These are phyloP conservation scores for Nyctanthes arbortristis DNA, from an alignment of 257 asterid species.

Conservation along the genomic window DNA sequence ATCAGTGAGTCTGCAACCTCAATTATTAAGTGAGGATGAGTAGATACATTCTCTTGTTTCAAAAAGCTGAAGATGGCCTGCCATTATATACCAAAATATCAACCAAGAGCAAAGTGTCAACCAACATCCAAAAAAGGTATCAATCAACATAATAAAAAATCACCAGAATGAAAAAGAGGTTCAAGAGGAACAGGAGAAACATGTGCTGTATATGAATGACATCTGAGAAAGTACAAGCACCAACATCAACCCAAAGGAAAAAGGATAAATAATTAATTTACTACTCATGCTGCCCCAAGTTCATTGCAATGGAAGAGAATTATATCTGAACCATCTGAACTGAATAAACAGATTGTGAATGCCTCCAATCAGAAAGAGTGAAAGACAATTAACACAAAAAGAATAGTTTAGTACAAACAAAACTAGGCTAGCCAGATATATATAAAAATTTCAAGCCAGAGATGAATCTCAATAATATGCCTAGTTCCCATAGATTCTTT, in stretches of 20 bases:
- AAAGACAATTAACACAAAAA: neutral
- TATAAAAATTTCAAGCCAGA: neutral
- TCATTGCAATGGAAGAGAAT: neutral
- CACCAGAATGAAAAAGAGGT: conserved; percentile 8
- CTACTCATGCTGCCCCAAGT: too few species aligned
- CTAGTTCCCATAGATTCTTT: neutral
- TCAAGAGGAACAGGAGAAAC: conserved; percentile 11
- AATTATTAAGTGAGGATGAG: conserved; percentile 45
- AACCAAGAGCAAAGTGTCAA: conserved; percentile 20
- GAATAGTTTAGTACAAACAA: too few species aligned
- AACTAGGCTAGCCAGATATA: too few species aligned
- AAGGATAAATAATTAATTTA: too few species aligned
- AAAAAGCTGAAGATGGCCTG: conserved; percentile 54
- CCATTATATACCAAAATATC: conserved; percentile 27
- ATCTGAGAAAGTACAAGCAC: neutral
- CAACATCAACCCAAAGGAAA: too few species aligned
- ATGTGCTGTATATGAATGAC: neutral
- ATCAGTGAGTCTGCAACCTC: conserved; percentile 66
- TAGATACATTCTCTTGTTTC: conserved; percentile 40
- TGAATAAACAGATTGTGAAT: conserved; percentile 6
- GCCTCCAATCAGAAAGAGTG: conserved; percentile 8
- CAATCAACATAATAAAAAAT: neutral
- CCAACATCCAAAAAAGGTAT: neutral
- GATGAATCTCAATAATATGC: neutral
- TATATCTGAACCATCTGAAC: neutral